A percentile compares a stretch with the other conserved stretches of the same genome.
phyloP scores from a whole-genome alignment of 2,329 filamentous ascomycete genomes.

The Malbranchea zuffiana region DNA sequence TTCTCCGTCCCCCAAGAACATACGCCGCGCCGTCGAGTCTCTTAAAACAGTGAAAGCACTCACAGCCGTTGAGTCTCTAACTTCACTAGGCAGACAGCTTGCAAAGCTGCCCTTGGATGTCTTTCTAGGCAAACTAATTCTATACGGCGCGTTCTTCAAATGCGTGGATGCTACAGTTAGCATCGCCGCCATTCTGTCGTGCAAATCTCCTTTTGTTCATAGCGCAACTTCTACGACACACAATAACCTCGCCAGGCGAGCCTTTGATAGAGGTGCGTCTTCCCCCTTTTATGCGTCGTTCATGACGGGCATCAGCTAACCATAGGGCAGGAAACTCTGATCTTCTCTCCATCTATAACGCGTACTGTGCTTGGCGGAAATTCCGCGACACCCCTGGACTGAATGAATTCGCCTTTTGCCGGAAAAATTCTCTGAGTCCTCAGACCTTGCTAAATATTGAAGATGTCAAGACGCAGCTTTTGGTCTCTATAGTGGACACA shows the following conservation, averaged over 20 bases:
- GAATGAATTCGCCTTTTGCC: slow-evolving; percentile 81
- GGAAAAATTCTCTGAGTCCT: slow-evolving; percentile 85
- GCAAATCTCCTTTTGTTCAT: slow-evolving; percentile 84
- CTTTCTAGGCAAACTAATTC: slow-evolving; percentile 83
- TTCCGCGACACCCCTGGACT: slow-evolving; percentile 59
- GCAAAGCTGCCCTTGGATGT: slow-evolving; percentile 86
- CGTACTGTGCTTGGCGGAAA: slow-evolving; percentile 78
- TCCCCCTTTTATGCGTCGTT: slow-evolving; percentile 1
- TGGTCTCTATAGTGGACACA: slow-evolving; percentile 74
- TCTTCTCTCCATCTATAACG: slow-evolving; percentile 84
- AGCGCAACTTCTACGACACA: slow-evolving; percentile 75
- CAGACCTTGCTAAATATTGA: slow-evolving; percentile 87
- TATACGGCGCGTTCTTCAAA: slow-evolving; percentile 75
- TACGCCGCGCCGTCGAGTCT: slow-evolving; percentile 82
- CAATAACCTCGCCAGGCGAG: slow-evolving; percentile 65
- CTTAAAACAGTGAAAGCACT: slow-evolving; percentile 86
- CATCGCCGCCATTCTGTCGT: slow-evolving; percentile 83
- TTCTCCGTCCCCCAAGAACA: slow-evolving; percentile 81
- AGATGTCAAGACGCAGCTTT: slow-evolving; percentile 83
- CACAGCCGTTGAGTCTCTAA: slow-evolving; percentile 70
- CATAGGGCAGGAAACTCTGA: slow-evolving; percentile 63
- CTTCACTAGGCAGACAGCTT: slow-evolving; percentile 72
- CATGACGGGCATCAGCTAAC: too few relatives aligned
- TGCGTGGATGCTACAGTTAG: slow-evolving; percentile 88
- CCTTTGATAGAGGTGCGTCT: slow-evolving; percentile 56